A percentile compares a stretch with the other conserved stretches of the same genome.
phyloP scores from a whole-genome alignment of 805 yeast species.

The Lachancea lanzarotensis region DNA sequence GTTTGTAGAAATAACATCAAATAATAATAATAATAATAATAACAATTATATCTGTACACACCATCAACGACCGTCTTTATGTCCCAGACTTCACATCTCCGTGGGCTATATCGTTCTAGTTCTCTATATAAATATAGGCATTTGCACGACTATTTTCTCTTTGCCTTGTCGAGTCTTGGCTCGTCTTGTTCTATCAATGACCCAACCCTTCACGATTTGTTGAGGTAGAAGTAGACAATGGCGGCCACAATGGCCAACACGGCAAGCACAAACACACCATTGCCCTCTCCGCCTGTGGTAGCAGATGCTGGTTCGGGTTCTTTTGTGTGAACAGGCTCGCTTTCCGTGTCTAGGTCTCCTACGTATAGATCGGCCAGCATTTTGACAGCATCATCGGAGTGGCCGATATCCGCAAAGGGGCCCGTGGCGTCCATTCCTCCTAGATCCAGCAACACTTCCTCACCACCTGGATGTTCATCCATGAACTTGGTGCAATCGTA shows the following conservation, averaged over 20 bases:
- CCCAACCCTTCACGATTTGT: slow-evolving; percentile 10
- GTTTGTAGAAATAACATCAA: no score
- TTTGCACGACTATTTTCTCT: not conserved
- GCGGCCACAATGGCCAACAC: slow-evolving; percentile 49
- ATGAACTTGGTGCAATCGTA: slow-evolving; percentile 67
- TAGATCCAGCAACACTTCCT: slow-evolving; percentile 68
- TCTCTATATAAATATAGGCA: not conserved
- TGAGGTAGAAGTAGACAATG: slow-evolving; percentile 25
- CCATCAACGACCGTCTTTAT: no score
- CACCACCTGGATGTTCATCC: slow-evolving; percentile 71
- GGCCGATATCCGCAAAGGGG: slow-evolving; percentile 89
- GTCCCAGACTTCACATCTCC: no score
- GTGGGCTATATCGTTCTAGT: not conserved
- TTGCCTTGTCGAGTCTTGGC: no score
- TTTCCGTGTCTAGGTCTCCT: slow-evolving; percentile 72
- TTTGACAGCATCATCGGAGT: slow-evolving; percentile 91
- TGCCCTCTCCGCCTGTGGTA: slow-evolving; percentile 53
- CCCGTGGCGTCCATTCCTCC: slow-evolving; percentile 83
- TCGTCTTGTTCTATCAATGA: no score
- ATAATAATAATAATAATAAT: not conserved
- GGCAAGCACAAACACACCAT: slow-evolving; percentile 75
- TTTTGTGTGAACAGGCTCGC: slow-evolving; percentile 30
- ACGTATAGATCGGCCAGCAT: slow-evolving; percentile 59
- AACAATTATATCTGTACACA: no score
- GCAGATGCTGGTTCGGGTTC: slow-evolving; percentile 35